Evolutionary conservation across 352 stramenopile species (phyloP).

Genomic region (Elongisporangium anandrum): DNA sequence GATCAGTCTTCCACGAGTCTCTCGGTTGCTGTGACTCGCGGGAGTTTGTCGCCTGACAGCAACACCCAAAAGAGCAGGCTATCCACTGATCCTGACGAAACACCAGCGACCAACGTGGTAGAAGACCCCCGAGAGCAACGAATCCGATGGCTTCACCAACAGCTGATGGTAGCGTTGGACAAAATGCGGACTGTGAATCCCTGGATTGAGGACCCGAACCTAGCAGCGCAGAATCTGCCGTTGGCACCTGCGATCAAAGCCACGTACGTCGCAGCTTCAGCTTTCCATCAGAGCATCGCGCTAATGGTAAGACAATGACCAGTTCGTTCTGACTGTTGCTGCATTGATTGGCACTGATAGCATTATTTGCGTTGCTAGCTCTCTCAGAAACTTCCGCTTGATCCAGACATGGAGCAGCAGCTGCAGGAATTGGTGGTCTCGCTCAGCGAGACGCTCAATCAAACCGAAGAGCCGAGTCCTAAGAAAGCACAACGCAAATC

Average conservation of each 20-base stretch:
- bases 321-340: neutral
- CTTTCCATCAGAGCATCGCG: slow-evolving; percentile 34
- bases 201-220: slow-evolving; percentile 6
- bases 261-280: slow-evolving; percentile 28
- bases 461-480: neutral
- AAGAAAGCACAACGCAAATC: neutral
- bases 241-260: slow-evolving; percentile 23
- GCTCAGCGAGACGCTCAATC: slow-evolving; percentile 16
- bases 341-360: slow-evolving; percentile 1
- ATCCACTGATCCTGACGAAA: neutral
- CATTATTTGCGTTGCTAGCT: slow-evolving; percentile 11
- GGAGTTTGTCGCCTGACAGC: neutral
- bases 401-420: slow-evolving; percentile 17
- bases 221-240: neutral
- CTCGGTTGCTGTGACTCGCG: neutral
- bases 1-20: neutral
- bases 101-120: neutral
- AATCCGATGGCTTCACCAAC: neutral
- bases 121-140: neutral
- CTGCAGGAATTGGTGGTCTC: slow-evolving; percentile 32
- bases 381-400: slow-evolving; percentile 20
- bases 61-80: neutral
- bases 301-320: slow-evolving; percentile 20
- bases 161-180: slow-evolving; percentile 18
- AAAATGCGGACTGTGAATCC: slow-evolving; percentile 17